Base-by-base conservation (phyloP, 2,329 filamentous ascomycete genomes). In the Fusarium solani-melongenae region DNA sequence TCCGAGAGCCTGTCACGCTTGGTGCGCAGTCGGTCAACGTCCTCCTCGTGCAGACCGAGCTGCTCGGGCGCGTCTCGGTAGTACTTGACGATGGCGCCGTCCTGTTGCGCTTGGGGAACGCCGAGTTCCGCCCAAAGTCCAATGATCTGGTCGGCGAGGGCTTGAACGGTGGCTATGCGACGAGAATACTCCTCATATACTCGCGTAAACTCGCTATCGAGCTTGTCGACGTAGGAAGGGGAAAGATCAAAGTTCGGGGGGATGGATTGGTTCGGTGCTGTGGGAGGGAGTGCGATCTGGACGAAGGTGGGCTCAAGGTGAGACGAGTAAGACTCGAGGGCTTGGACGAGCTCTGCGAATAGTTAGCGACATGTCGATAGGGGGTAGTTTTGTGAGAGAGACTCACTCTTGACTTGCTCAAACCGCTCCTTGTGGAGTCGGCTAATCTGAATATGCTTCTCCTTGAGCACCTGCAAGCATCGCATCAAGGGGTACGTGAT, bases 171-270 rank as follows among this genome's bases (percentile, higher is more conserved):
- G 33, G 89, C 88, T 51, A 98, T 88, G 56, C 96, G 93, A 74
- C 92, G 93, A 49, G 92, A 94, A 83, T 98, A 99, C 84, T 99
- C 97, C 79, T 98, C 95, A 83, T 98, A 98, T 22, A 99, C 94
- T 69, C 95, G 91, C 12, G 94, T 94, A 80, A 98, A 99, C 83
- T 99, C 96, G 62, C 89, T 88, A 81, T 99, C 96, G 22, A 99
- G 89, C 66, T 92, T 91, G 70, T 93, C 90, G 62, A 98, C 93
- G 79, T 98, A 99, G 6, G 92, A 88, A 0, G 94, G 91, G 0
- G 96, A 98, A n/a, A 99, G 90, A 78, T 98, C 95, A 81, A 99
- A 98, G 61, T 89, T 93, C 4, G 94, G 90, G 1, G 95, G 90
- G 41, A 97, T 88, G 14, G 92, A 91, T 53, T 94, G 91, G 74